Percentiles rank a stretch among this genome's conserved stretches.
Evolutionary conservation across 129 eudicot species (phyloP).

Genomic region (Ambrosia artemisiifolia): DNA sequence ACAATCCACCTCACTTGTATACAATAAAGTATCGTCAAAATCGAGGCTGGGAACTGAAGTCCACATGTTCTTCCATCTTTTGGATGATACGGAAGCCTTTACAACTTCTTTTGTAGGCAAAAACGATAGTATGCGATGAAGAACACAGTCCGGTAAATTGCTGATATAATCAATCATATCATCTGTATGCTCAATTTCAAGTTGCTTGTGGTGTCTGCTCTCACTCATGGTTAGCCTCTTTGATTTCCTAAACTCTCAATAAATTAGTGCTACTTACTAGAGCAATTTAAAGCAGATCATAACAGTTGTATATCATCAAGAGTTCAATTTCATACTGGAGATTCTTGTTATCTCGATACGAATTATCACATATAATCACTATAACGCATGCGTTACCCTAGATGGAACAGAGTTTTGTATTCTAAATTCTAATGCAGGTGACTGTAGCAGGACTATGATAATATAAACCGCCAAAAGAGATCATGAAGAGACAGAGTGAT

Average conservation of each 20-base stretch:
- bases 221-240: conserved; percentile 19
- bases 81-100: conserved; percentile 26
- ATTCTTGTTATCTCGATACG: too few species aligned
- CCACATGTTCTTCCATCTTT: conserved; percentile 30
- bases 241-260: conserved; percentile 14
- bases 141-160: conserved; percentile 25
- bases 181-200: conserved; percentile 10
- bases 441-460: background rate
- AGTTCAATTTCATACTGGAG: background rate
- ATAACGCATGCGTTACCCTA: background rate
- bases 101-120: conserved; percentile 33
- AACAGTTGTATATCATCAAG: background rate
- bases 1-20: conserved; percentile 28
- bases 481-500: background rate
- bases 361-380: background rate
- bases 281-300: background rate
- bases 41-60: conserved; percentile 22
- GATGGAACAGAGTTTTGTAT: background rate
- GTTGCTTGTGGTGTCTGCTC: conserved; percentile 20
- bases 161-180: conserved; percentile 21
- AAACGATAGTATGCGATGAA: conserved; percentile 28
- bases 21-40: conserved; percentile 37
- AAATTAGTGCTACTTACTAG: background rate
- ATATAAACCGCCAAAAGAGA: background rate
- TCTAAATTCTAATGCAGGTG: background rate